These are phyloP conservation scores for Amanita muscaria DNA, from an alignment of 768 basidiomycete genomes.

Conservation along the genomic window DNA sequence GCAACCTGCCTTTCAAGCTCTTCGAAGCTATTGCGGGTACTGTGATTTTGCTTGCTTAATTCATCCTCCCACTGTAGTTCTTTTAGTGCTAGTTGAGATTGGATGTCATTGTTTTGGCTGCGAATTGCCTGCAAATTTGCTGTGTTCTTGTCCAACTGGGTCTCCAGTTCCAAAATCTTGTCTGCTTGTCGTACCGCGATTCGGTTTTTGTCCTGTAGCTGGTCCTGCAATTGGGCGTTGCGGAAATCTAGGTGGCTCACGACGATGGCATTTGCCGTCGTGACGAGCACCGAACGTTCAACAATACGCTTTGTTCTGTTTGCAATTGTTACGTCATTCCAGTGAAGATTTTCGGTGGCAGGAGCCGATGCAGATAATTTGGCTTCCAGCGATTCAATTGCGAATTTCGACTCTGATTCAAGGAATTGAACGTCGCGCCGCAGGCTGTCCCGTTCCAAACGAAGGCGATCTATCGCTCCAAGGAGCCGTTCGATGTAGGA, in stretches of 20 bases:
- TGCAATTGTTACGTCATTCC: conserved; percentile 9
- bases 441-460: conserved; percentile 55
- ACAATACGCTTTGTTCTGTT: conserved; percentile 19
- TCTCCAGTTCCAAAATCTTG: conserved; percentile 13
- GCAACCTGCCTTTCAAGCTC: conserved; percentile 35
- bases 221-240: conserved; percentile 12
- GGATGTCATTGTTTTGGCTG: conserved; percentile 28
- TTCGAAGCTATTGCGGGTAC: conserved; percentile 28
- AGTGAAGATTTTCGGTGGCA: conserved; percentile 10
- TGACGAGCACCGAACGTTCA: conserved; percentile 24
- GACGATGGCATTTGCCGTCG: conserved; percentile 29
- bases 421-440: conserved; percentile 60
- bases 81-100: conserved; percentile 24
- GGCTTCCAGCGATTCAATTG: conserved; percentile 48
- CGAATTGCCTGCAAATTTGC: conserved; percentile 30
- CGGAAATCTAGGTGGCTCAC: conserved; percentile 29
- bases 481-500: conserved; percentile 48
- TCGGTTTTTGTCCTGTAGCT: conserved; percentile 8
- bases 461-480: conserved; percentile 55
- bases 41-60: conserved; percentile 26
- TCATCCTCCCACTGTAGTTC: conserved; percentile 24
- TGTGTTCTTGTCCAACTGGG: conserved; percentile 23
- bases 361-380: conserved; percentile 29
- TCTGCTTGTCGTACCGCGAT: conserved; percentile 1
- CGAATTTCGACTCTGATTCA: conserved; percentile 56